These are phyloP conservation scores for Fusarium abutilonis DNA, from an alignment of 2,329 filamentous ascomycete genomes.

Conservation along the genomic window DNA sequence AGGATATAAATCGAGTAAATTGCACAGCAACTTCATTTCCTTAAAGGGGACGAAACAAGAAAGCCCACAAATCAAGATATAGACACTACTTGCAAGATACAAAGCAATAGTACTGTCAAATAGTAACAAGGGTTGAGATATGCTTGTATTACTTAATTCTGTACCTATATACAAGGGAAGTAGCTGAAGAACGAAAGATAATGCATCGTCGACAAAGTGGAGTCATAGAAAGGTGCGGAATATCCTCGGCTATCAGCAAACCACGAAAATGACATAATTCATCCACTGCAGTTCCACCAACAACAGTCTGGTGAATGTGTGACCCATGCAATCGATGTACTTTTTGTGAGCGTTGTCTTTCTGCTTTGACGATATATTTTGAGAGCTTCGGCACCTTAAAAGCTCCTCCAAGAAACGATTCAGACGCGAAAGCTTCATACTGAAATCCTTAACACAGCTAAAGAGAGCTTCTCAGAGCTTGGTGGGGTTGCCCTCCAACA, in stretches of 20 bases:
- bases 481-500: conserved; percentile 36
- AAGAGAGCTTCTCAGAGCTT: conserved; percentile 14
- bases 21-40: too few relatives aligned
- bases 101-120: too few relatives aligned
- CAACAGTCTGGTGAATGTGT: conserved; percentile 15
- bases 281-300: conserved; percentile 19
- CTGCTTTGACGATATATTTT: background rate
- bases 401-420: background rate
- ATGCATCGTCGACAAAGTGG: background rate
- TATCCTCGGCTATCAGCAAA: conserved; percentile 25
- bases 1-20: background rate
- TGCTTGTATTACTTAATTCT: background rate
- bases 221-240: background rate
- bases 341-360: background rate
- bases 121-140: too few relatives aligned
- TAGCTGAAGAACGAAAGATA: background rate
- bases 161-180: background rate
- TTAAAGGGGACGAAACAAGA: too few relatives aligned
- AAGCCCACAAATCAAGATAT: too few relatives aligned
- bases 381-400: background rate
- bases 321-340: conserved; percentile 2
- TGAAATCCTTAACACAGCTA: background rate
- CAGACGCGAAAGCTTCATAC: background rate
- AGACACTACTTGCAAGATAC: too few relatives aligned
- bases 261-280: conserved; percentile 32